These are phyloP conservation scores for Clitoria ternatea DNA, from an alignment of 306 rosid species.

Conservation along the genomic window DNA sequence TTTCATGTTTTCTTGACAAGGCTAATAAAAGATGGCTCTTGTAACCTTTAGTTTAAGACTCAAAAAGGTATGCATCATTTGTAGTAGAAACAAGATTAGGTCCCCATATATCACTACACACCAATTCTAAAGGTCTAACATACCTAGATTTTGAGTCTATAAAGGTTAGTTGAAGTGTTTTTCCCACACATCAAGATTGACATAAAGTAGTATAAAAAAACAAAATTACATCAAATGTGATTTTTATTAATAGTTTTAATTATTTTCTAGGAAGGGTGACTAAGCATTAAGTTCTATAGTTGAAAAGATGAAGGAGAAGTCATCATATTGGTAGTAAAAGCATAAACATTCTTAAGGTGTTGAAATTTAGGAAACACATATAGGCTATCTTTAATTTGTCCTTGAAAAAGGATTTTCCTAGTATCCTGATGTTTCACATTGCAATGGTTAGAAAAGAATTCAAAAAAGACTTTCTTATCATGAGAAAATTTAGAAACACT, in stretches of 20 bases:
- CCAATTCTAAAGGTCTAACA: not conserved
- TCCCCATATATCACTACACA: not conserved
- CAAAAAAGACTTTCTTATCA: not conserved
- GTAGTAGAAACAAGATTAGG: not conserved
- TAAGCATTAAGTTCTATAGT: not conserved
- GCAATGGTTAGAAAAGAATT: not conserved
- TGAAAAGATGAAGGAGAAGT: no score
- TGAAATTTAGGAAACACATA: not conserved
- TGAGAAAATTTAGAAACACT: not conserved
- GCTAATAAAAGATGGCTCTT: no score
- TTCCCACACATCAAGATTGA: not conserved
- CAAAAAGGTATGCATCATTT: no score
- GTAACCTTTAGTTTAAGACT: no score
- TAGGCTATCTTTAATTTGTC: not conserved
- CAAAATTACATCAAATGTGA: no score
- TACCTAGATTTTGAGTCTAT: not conserved
- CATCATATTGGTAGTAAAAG: no score
- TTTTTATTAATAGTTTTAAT: no score
- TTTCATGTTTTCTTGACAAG: no score
- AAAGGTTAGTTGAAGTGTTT: not conserved
- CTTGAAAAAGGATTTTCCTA: not conserved
- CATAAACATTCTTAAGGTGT: no score
- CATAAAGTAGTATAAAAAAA: no score
- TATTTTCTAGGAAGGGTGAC: not conserved
- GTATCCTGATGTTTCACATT: not conserved